These are phyloP conservation scores for Mucuna pruriens DNA, from an alignment of 306 rosid genomes.

Conservation along the genomic window DNA sequence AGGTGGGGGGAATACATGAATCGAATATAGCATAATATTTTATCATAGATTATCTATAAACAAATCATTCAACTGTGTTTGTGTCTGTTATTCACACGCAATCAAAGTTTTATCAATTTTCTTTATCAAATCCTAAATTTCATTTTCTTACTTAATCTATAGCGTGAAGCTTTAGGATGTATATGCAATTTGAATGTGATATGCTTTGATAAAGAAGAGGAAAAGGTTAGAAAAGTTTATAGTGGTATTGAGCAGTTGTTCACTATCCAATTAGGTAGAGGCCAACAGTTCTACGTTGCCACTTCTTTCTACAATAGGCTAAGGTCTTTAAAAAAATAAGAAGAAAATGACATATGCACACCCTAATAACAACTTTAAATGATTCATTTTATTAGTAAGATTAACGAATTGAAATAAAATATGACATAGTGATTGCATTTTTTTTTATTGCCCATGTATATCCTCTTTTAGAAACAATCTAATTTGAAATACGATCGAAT, in stretches of 20 bases:
- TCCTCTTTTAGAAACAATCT: too few relatives aligned
- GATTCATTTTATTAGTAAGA: neutral
- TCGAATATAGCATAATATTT: neutral
- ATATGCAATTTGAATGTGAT: neutral
- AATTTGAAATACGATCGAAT: too few relatives aligned
- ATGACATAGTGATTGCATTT: neutral
- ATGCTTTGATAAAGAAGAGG: neutral
- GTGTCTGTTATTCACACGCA: neutral
- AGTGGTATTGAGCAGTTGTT: constrained; percentile 36
- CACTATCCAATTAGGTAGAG: constrained; percentile 14
- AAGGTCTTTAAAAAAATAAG: neutral
- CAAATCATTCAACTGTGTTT: neutral
- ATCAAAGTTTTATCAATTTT: neutral
- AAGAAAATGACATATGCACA: neutral
- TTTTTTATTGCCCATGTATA: too few relatives aligned
- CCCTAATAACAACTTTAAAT: neutral
- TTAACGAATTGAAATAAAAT: neutral
- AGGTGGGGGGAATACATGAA: neutral
- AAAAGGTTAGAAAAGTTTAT: neutral
- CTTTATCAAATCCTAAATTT: neutral
- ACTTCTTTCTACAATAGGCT: neutral
- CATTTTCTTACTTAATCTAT: neutral
- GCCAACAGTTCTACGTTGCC: constrained; percentile 20
- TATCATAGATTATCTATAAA: neutral
- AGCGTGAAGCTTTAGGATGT: neutral